These are phyloP conservation scores for Macrophomina phaseolina DNA, from an alignment of 2,329 filamentous ascomycete genomes.

Conservation along the genomic window DNA sequence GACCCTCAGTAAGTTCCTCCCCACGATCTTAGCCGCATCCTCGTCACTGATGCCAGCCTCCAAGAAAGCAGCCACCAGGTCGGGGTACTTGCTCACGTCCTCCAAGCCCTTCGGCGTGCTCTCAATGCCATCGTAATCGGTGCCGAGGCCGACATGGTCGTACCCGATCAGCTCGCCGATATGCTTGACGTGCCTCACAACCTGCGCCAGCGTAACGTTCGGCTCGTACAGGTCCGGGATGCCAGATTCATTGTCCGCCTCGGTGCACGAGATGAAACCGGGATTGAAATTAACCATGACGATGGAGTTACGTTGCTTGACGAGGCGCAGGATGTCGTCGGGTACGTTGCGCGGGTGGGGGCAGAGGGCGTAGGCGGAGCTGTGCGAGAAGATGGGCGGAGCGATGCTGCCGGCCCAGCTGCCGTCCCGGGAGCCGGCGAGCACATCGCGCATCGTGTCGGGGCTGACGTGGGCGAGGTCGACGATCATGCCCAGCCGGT, in stretches of 20 bases:
- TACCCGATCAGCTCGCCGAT: slow-evolving; percentile 85
- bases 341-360: slow-evolving; percentile 91
- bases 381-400: slow-evolving; percentile 89
- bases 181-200: slow-evolving; percentile 79
- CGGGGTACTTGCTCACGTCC: slow-evolving; percentile 83
- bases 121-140: slow-evolving; percentile 83
- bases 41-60: slow-evolving; percentile 73
- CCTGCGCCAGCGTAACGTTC: slow-evolving; percentile 76
- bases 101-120: slow-evolving; percentile 74
- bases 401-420: slow-evolving; percentile 75
- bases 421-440: slow-evolving; percentile 60
- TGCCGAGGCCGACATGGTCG: slow-evolving; percentile 85
- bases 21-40: slow-evolving; percentile 76
- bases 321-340: slow-evolving; percentile 78
- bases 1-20: slow-evolving; percentile 81
- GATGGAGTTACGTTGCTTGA: slow-evolving; percentile 73
- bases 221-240: slow-evolving; percentile 70
- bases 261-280: slow-evolving; percentile 78
- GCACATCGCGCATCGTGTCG: slow-evolving; percentile 84
- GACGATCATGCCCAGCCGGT: slow-evolving; percentile 91
- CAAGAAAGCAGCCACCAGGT: slow-evolving; percentile 76
- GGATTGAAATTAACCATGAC: slow-evolving; percentile 93
- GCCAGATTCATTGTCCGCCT: slow-evolving; percentile 63
- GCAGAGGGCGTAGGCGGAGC: slow-evolving; percentile 78
- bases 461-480: slow-evolving; percentile 80